Evolutionary conservation across 257 asterid genomes (phyloP).

Genomic region (Solanum microdontum): DNA sequence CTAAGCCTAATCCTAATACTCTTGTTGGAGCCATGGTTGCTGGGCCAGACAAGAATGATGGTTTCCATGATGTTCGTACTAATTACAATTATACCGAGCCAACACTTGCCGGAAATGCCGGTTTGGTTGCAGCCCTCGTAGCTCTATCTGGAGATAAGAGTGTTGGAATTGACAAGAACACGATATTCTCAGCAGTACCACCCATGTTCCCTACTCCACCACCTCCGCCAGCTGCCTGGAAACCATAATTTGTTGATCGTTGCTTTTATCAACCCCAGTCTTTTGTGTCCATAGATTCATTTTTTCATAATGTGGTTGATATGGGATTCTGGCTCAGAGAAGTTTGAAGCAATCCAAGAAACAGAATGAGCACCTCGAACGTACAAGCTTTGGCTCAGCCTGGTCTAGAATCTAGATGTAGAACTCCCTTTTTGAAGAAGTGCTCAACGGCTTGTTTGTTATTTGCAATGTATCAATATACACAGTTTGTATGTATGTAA

Average conservation of each 20-base stretch:
- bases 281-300: background rate
- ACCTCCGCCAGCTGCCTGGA: slow-evolving; percentile 98
- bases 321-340: background rate
- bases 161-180: slow-evolving; percentile 66
- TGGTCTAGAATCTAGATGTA: background rate
- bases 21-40: slow-evolving; percentile 98
- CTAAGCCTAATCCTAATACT: slow-evolving; percentile 60
- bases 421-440: background rate
- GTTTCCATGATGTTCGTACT: slow-evolving; percentile 67
- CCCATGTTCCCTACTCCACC: slow-evolving; percentile 95
- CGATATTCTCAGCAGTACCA: slow-evolving; percentile 87
- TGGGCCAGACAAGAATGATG: slow-evolving; percentile 85
- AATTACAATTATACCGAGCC: slow-evolving; percentile 94
- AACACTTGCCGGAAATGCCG: slow-evolving; percentile 89
- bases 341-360: background rate
- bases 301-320: slow-evolving; percentile 11
- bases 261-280: background rate
- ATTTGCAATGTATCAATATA: background rate
- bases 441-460: background rate
- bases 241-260: slow-evolving; percentile 20
- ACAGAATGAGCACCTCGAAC: background rate
- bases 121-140: slow-evolving; percentile 79
- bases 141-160: slow-evolving; percentile 68
- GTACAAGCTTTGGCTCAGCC: background rate
- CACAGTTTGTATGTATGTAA: slow-evolving; percentile 12